Percentiles rank a stretch among this genome's conserved stretches.
These are phyloP conservation scores for Sequoia sempervirens DNA, from an alignment of 75 land plant species.

Conservation along the genomic window DNA sequence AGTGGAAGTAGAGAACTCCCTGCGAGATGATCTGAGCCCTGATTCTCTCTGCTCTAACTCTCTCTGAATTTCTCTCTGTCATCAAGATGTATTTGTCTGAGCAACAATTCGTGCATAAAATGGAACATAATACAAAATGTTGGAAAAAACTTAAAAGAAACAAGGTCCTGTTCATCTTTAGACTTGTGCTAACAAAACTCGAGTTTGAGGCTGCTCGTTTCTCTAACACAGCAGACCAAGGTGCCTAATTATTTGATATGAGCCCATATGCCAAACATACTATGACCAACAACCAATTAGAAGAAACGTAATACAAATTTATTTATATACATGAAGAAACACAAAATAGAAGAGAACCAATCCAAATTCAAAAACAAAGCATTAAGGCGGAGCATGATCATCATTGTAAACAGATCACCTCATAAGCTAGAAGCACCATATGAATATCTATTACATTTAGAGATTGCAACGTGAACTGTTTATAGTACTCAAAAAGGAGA, in stretches of 20 bases:
- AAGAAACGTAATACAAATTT: not conserved
- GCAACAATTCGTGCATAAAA: not conserved
- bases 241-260: not conserved
- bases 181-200: not conserved
- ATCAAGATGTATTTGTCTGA: slow-evolving; percentile 5
- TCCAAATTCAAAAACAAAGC: not conserved
- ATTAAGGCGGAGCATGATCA: not conserved
- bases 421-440: not conserved
- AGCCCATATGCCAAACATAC: not conserved
- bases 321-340: not conserved
- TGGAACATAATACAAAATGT: not conserved
- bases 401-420: not conserved
- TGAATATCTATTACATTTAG: not conserved
- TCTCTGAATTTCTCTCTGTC: slow-evolving; percentile 84
- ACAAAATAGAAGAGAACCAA: not conserved
- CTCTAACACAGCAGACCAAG: not conserved
- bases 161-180: not conserved
- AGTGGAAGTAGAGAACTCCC: slow-evolving; percentile 68
- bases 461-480: not conserved
- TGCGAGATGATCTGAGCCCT: slow-evolving; percentile 57
- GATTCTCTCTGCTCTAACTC: slow-evolving; percentile 89
- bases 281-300: not conserved
- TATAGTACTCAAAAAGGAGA: not conserved
- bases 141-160: not conserved
- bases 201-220: not conserved